These are phyloP conservation scores for Rhodomyrtus tomentosa DNA, from an alignment of 345 rosid species.

Conservation along the genomic window DNA sequence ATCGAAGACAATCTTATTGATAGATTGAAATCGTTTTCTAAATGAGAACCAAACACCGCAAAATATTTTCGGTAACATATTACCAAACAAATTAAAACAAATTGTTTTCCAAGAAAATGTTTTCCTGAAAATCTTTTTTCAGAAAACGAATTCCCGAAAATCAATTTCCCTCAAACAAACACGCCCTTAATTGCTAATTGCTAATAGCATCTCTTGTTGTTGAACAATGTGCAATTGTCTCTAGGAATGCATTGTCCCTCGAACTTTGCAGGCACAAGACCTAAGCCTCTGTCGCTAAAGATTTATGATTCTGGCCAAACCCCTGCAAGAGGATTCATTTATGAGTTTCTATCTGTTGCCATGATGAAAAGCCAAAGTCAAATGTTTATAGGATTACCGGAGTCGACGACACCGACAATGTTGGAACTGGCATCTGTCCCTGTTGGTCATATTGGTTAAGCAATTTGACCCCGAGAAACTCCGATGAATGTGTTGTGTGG, in stretches of 20 bases:
- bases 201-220: conserved; percentile 23
- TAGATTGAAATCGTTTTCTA: too few relatives aligned
- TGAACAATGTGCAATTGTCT: conserved; percentile 16
- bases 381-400: conserved; percentile 8
- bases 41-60: too few relatives aligned
- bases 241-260: conserved; percentile 35
- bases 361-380: neutral
- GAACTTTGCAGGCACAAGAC: conserved; percentile 27
- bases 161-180: too few relatives aligned
- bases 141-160: too few relatives aligned
- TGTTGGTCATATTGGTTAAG: neutral
- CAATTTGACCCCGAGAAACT: conserved; percentile 22
- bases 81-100: too few relatives aligned
- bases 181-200: too few relatives aligned
- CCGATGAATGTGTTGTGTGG: conserved; percentile 42
- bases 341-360: neutral
- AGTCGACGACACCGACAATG: conserved; percentile 30
- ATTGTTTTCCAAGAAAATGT: too few relatives aligned
- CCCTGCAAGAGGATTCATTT: conserved; percentile 8
- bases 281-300: conserved; percentile 23
- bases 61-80: too few relatives aligned
- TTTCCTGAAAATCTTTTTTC: too few relatives aligned
- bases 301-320: conserved; percentile 39
- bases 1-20: too few relatives aligned
- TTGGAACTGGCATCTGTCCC: conserved; percentile 8